Conservation (phyloP, 805 yeast species). For the Lachancea sp. region DNA sequence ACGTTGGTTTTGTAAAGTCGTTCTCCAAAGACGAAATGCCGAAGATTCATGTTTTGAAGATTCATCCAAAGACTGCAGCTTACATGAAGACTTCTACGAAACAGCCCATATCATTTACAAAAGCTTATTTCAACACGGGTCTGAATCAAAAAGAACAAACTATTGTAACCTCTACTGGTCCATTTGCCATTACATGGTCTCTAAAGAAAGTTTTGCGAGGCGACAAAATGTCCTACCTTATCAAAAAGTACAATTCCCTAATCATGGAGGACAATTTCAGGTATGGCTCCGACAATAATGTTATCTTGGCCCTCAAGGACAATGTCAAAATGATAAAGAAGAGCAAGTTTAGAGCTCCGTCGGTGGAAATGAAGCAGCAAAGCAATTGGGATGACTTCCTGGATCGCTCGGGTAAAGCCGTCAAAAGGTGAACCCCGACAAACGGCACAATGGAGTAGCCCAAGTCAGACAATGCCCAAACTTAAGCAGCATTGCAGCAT, state of each 20-base stretch:
- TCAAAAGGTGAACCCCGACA: background rate
- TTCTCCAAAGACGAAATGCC: slow-evolving; percentile 64
- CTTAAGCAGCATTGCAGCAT: too few relatives aligned
- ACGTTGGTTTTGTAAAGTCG: slow-evolving; percentile 55
- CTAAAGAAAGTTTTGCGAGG: slow-evolving; percentile 51
- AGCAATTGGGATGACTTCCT: slow-evolving; percentile 7
- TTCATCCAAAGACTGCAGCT: slow-evolving; percentile 68
- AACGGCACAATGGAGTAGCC: too few relatives aligned
- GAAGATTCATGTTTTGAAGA: slow-evolving; percentile 56
- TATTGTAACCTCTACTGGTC: slow-evolving; percentile 74
- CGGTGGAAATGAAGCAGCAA: slow-evolving; percentile 40
- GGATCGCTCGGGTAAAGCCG: slow-evolving; percentile 6
- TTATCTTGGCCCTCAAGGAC: slow-evolving; percentile 66
- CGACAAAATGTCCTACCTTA: slow-evolving; percentile 50
- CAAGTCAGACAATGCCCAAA: too few relatives aligned
- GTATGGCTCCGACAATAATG: slow-evolving; percentile 63
- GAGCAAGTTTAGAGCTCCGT: slow-evolving; percentile 52
- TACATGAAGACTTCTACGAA: slow-evolving; percentile 47
- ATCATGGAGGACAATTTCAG: slow-evolving; percentile 75
- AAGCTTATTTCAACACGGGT: slow-evolving; percentile 74
- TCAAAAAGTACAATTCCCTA: slow-evolving; percentile 53
- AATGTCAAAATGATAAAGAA: slow-evolving; percentile 69
- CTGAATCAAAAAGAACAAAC: slow-evolving; percentile 56
- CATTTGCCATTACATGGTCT: slow-evolving; percentile 78
- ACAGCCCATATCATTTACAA: slow-evolving; percentile 51